phyloP scores from a whole-genome alignment of 1,284 basidiomycete genomes.

The Phylloporus sp. region DNA sequence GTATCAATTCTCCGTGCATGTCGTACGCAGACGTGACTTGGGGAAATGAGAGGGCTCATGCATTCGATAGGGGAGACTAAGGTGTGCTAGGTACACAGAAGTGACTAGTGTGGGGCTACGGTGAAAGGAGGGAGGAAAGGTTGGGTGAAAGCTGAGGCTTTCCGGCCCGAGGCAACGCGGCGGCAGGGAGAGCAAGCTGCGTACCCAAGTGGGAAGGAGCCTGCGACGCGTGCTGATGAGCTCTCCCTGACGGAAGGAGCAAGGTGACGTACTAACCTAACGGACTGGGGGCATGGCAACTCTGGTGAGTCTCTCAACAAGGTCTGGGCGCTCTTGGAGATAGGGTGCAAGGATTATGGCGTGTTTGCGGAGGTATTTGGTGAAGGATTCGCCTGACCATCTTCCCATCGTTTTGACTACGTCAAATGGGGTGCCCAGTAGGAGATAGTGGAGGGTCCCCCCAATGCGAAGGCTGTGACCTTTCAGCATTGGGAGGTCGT shows the following conservation, averaged over 20 bases:
- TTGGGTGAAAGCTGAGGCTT: neutral
- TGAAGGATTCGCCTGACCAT: neutral
- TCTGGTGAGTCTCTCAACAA: neutral
- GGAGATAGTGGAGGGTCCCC: neutral
- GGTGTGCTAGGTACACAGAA: too few species aligned
- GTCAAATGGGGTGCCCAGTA: neutral
- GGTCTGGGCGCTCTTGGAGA: neutral
- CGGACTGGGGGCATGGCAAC: neutral
- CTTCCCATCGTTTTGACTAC: neutral
- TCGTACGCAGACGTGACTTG: too few species aligned
- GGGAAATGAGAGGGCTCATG: too few species aligned
- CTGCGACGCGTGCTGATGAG: neutral
- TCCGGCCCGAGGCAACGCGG: neutral
- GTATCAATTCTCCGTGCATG: too few species aligned
- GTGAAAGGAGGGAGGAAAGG: neutral
- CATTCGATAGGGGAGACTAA: too few species aligned
- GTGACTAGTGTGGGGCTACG: too few species aligned
- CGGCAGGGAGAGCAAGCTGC: neutral
- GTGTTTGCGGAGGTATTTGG: neutral
- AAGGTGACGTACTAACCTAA: neutral
- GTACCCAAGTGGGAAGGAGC: neutral
- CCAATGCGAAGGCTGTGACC: neutral
- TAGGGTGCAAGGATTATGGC: neutral
- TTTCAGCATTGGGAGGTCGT: neutral
- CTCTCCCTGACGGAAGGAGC: neutral